Percentiles rank a stretch among this genome's conserved stretches.
These are phyloP conservation scores for Lachancea sp. DNA, from an alignment of 805 yeast species.

Conservation along the genomic window DNA sequence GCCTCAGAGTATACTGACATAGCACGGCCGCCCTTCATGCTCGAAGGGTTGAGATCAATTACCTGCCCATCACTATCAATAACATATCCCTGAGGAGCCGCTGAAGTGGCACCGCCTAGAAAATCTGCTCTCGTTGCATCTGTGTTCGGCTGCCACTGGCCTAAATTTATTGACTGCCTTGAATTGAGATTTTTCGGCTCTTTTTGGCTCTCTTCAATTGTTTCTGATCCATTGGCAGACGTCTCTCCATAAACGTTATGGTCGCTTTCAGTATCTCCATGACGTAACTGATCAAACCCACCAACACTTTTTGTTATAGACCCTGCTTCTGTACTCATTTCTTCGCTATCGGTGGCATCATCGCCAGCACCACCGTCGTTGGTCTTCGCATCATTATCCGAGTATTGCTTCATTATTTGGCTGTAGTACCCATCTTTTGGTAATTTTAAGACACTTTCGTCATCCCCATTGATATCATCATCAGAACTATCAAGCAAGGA, in stretches of 20 bases:
- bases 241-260: constrained; percentile 5
- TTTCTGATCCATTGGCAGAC: constrained; percentile 9
- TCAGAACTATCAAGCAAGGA: constrained; percentile 17
- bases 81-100: constrained; percentile 32
- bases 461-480: constrained; percentile 13
- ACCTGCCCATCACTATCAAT: constrained; percentile 31
- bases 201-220: constrained; percentile 9
- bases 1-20: constrained; percentile 30
- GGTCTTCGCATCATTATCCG: not conserved
- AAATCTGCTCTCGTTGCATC: constrained; percentile 33
- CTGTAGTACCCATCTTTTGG: constrained; percentile 26
- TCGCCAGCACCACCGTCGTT: not conserved
- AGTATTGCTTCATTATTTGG: constrained; percentile 14
- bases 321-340: not conserved
- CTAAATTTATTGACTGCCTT: constrained; percentile 37
- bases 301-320: constrained; percentile 3
- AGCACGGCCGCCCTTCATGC: constrained; percentile 23
- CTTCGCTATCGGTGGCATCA: constrained; percentile 4
- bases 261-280: constrained; percentile 6
- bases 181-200: not conserved
- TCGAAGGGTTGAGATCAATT: constrained; percentile 29
- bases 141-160: constrained; percentile 57
- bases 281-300: not conserved
- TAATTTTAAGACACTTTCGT: constrained; percentile 11
- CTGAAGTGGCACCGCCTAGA: constrained; percentile 34